phyloP scores from a whole-genome alignment of 306 rosid genomes.

The Cucumis sativus region Cucumber_9930_V3 NC_026655.2:22054501-22055000 shows the following conservation, averaged over 20 bases:
- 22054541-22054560: not conserved
- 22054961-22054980: constrained; percentile 33
- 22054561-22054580: constrained; percentile 6
- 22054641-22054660: constrained; percentile 38
- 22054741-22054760: not conserved
- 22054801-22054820: not conserved
- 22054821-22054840: not conserved
- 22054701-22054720: not conserved
- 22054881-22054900: constrained; percentile 12
- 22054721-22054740: not conserved
- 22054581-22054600: not conserved
- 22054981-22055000: constrained; percentile 23
- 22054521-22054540: not conserved
- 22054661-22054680: constrained; percentile 13
- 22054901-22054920: constrained; percentile 41
- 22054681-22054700: constrained; percentile 6
- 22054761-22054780: constrained; percentile 7
- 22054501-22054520: not conserved
- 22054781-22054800: not conserved
- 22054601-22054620: constrained; percentile 8
- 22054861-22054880: constrained; percentile 1
- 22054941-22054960: constrained; percentile 27
- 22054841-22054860: not conserved
- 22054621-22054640: constrained; percentile 18
- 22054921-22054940: constrained; percentile 43